Evolutionary conservation across 768 basidiomycete genomes (phyloP), one percentile per base, ranked within the genome.

Genomic region (Phlebiopsis flavidoalba): DNA sequence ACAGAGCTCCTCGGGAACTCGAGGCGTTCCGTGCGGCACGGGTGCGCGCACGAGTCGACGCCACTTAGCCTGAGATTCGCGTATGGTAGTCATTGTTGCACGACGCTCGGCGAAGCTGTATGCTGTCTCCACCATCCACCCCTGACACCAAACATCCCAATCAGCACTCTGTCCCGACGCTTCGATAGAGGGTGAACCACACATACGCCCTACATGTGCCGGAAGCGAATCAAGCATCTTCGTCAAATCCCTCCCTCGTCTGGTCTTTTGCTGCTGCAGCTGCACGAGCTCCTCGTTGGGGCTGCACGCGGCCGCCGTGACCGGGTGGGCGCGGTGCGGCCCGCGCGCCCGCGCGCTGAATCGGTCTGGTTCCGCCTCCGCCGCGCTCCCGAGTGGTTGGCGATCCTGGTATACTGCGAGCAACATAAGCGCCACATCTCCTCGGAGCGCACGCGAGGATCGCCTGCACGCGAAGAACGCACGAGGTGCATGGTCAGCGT

Each of bases 341-440:
- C 45, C 19, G 26, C 40, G 40, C 45, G 26, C 19, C n/a, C n/a
- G n/a, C 26, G 26, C n/a, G 15, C 15, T n/a, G 21, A 45, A 60
- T 56, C 15, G n/a, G 62, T 62, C 26, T 66, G 53, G 19, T 15
- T n/a, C 55, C 52, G n/a, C 43, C 35, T 7, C 35, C 2, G n/a
- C n/a, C n/a, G 10, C 17, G 26, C 26, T 49, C 19, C 43, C 37
- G 22, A 37, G 54, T n/a, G n/a, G n/a, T 22, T 54, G 46, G 12
- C 40, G 33, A 3, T 62, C 61, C 68, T 73, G 84, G 61, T 79
- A 80, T 24, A n/a, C n/a, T n/a, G 79, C 79, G 21, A 74, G 67
- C 3, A n/a, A 90, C 80, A 82, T n/a, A 84, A 90, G 58, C 88
- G 87, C 89, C 89, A 91, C 88, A 91, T 91, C 33, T 83, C 77